Evolutionary conservation across 1,284 basidiomycete species (phyloP), one percentile per base, ranked within the genome.

Genomic region (Afroboletus lepidellus): DNA sequence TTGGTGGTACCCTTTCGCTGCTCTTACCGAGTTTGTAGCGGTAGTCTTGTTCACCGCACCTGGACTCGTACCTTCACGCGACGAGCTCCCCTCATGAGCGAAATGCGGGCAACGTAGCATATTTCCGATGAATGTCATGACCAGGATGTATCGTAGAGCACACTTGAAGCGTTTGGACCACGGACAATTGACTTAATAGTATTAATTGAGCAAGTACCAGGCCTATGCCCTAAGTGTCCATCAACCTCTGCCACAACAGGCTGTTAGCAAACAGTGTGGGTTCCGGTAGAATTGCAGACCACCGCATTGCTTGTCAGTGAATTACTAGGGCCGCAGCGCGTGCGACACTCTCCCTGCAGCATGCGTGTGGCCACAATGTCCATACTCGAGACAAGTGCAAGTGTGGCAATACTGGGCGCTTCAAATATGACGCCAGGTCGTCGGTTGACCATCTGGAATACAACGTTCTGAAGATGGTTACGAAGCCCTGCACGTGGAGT

Each of bases 1-100:
- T 25, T 65, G 71, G 39, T 80, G 75, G 74, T 80, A 78, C 51
- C 76, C 77, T 2, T 65, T 80, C 8, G 60, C 74, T 3, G 76
- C 75, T 2, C 46, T 75, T 8, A 67, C 76, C 2, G 78, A 80
- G 60, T 50, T 77, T 21, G 52, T 77, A 23, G 75, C 73, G 0
- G 75, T 74, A 0, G 25, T 72, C 6, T 58, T 78, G 41, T 77
- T 75, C 44, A 51, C 69, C 13, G 60, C 66, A 3, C 76, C 77
- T 1, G 77, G 75, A 1, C 65, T 79, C 11, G 70, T 79, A 0
- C 78, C 77, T 20, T 61, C 66, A 11, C 60, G 59, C 4, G 64
- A 64, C 3, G 63, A 64, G 47, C 59, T 64, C 13, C 63, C 63
- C 5, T 55, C 64, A 21, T 64, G 20, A 53, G 37, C 6, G 21